These are phyloP conservation scores for Cladosporium sp. DNA, from an alignment of 2,329 filamentous ascomycete genomes.

Conservation along the genomic window DNA sequence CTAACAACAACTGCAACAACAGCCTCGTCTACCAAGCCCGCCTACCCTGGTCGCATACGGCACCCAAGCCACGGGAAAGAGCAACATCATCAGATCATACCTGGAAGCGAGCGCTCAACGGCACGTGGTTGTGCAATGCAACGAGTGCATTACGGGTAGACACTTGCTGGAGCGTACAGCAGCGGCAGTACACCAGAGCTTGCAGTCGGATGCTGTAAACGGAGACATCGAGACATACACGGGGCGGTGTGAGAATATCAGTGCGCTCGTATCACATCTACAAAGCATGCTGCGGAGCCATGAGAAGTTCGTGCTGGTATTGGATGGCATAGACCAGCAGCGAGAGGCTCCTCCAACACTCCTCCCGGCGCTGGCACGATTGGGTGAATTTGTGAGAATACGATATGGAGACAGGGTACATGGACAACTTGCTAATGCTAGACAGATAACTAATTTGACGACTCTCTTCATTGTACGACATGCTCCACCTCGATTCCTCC, in stretches of 20 bases:
- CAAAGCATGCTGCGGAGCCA: slow-evolving; percentile 59
- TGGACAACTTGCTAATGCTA: background rate
- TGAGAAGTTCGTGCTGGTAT: slow-evolving; percentile 74
- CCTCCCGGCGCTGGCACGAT: slow-evolving; percentile 74
- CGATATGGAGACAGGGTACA: no score
- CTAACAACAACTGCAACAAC: slow-evolving; percentile 11
- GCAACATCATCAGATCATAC: slow-evolving; percentile 64
- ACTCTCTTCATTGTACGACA: slow-evolving; percentile 75
- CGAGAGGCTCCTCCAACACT: slow-evolving; percentile 77
- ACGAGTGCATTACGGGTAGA: slow-evolving; percentile 75
- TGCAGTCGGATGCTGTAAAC: slow-evolving; percentile 30
- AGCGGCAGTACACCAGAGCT: slow-evolving; percentile 48
- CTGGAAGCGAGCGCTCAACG: slow-evolving; percentile 54
- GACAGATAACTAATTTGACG: slow-evolving; percentile 74
- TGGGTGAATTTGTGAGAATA: slow-evolving; percentile 66
- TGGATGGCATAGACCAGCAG: slow-evolving; percentile 85
- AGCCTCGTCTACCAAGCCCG: slow-evolving; percentile 69
- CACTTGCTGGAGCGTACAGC: slow-evolving; percentile 75
- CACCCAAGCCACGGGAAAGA: slow-evolving; percentile 84
- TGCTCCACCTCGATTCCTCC: slow-evolving; percentile 68
- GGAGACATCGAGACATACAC: slow-evolving; percentile 47
- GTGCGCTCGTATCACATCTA: slow-evolving; percentile 73
- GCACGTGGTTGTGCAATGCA: slow-evolving; percentile 65
- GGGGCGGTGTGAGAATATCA: slow-evolving; percentile 74
- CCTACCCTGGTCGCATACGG: slow-evolving; percentile 79